A percentile compares a stretch with the other conserved stretches of the same genome.
Evolutionary conservation across 2,329 filamentous ascomycete species (phyloP).

Genomic region (Knufia petricola): DNA sequence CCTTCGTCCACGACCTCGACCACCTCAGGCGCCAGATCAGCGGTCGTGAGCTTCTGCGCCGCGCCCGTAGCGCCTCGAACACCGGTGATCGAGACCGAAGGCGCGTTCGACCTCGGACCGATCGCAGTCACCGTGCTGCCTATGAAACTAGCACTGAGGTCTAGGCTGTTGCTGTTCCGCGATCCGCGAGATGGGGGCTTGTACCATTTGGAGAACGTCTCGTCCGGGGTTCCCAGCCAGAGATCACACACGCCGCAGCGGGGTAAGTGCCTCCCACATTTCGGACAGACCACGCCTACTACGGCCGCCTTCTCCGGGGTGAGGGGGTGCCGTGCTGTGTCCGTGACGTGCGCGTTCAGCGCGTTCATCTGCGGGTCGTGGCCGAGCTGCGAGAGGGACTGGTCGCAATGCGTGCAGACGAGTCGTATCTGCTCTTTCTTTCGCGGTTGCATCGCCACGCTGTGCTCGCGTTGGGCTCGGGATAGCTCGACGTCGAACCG

Average conservation of each 20-base stretch:
- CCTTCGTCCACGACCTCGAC: conserved; percentile 5
- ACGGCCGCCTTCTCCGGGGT: conserved; percentile 22
- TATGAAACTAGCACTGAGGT: conserved; percentile 17
- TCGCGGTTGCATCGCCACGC: conserved; percentile 40
- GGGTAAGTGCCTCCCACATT: conserved; percentile 54
- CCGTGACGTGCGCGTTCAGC: conserved; percentile 26
- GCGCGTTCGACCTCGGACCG: conserved; percentile 13
- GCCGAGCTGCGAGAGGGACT: conserved; percentile 42
- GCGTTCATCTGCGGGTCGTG: conserved; percentile 25
- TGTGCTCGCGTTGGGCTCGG: conserved; percentile 35
- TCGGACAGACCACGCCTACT: conserved; percentile 47
- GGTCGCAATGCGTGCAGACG: conserved; percentile 52
- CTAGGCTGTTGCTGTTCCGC: conserved; percentile 13
- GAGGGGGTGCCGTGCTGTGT: conserved; percentile 16
- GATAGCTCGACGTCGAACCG: conserved; percentile 51
- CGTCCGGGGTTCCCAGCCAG: conserved; percentile 52
- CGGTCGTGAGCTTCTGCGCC: conserved; percentile 3
- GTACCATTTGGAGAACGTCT: conserved; percentile 30
- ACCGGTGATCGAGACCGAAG: conserved; percentile 7
- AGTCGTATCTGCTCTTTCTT: conserved; percentile 47
- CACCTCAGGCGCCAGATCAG: background rate
- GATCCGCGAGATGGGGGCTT: conserved; percentile 9
- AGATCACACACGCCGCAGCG: conserved; percentile 53
- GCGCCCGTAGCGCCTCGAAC: background rate
- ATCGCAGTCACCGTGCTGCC: conserved; percentile 20